phyloP scores from a whole-genome alignment of 495 filamentous ascomycete species.

The Penicillium canariense region DNA sequence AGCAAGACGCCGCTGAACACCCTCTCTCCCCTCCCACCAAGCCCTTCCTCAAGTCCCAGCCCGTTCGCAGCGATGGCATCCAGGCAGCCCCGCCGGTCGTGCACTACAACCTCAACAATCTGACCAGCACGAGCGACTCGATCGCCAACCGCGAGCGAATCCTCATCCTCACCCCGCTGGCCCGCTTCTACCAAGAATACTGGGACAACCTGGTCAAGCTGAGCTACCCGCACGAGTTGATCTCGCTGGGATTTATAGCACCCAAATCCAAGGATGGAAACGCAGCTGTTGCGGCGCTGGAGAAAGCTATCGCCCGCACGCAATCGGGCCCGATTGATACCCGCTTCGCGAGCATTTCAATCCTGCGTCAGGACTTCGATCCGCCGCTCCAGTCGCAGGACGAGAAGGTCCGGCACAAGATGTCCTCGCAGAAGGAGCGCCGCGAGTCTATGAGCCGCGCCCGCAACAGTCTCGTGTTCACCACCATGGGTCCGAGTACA shows the following conservation, averaged over 20 bases:
- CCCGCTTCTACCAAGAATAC: conserved; percentile 88
- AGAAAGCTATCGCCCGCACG: conserved; percentile 78
- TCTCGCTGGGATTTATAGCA: conserved; percentile 94
- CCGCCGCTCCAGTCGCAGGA: conserved; percentile 74
- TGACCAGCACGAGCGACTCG: conserved; percentile 75
- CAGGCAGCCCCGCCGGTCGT: conserved; percentile 77
- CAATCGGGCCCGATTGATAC: conserved; percentile 75
- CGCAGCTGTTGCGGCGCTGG: conserved; percentile 72
- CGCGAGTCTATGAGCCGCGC: conserved; percentile 90
- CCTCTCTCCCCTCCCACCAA: conserved; percentile 79
- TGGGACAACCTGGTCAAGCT: conserved; percentile 92
- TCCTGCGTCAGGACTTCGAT: conserved; percentile 93
- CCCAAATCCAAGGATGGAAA: conserved; percentile 90
- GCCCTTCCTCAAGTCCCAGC: conserved; percentile 69
- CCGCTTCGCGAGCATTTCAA: conserved; percentile 88
- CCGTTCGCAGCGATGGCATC: conserved; percentile 54
- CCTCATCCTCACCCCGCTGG: conserved; percentile 88
- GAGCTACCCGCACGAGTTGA: conserved; percentile 86
- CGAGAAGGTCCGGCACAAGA: conserved; percentile 86
- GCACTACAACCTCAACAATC: conserved; percentile 90
- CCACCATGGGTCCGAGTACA: conserved; percentile 90
- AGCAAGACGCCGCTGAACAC: conserved; percentile 63
- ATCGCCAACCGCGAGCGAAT: conserved; percentile 77
- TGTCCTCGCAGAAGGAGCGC: conserved; percentile 80
- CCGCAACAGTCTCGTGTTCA: conserved; percentile 91